Conservation (phyloP, 2,329 filamentous ascomycete genomes). For the Xylaria sp. region DNA sequence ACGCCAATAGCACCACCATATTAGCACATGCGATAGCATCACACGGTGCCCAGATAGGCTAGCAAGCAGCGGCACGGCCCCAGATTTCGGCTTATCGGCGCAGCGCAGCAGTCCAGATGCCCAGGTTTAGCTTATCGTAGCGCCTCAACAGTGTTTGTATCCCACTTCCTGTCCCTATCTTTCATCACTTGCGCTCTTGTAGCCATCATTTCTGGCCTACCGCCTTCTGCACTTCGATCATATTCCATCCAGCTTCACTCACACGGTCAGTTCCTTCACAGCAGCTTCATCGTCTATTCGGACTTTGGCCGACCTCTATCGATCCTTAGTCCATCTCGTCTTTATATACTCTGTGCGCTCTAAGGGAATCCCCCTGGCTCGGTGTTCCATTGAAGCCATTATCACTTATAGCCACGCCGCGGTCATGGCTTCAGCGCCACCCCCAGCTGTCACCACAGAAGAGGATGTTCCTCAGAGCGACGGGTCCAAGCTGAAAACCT, state of each 20-base stretch:
- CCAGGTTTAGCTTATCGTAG: conserved; percentile 24
- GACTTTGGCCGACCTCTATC: background rate
- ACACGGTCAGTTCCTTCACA: background rate
- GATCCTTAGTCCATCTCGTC: background rate
- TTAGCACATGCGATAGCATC: conserved; percentile 26
- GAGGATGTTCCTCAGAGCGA: conserved; percentile 69
- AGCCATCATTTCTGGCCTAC: conserved; percentile 18
- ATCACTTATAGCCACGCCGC: background rate
- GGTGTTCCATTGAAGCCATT: conserved; percentile 4
- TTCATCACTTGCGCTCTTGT: conserved; percentile 10
- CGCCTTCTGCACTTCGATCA: background rate
- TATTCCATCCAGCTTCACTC: background rate
- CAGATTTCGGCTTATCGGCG: conserved; percentile 25
- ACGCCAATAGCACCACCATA: conserved; percentile 5
- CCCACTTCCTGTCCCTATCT: conserved; percentile 12
- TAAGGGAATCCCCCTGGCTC: conserved; percentile 6
- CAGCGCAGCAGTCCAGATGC: background rate
- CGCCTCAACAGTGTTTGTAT: conserved; percentile 21
- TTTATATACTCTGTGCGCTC: background rate
- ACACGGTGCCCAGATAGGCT: conserved; percentile 21
- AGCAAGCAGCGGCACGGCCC: conserved; percentile 12
- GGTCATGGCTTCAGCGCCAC: conserved; percentile 44
- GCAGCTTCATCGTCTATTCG: background rate
- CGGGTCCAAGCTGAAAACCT: conserved; percentile 87
- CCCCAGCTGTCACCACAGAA: conserved; percentile 40